phyloP scores from a whole-genome alignment of 176 grass and related monocot species.

The maize (Zea mays) region Zm-B73-REFERENCE-NAM-5.0 NC_050099.1:101177001-101177500 shows the following conservation, averaged over 20 bases:
- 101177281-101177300: slow-evolving; percentile 3
- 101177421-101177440: neutral
- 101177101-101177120: slow-evolving; percentile 6
- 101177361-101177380: slow-evolving; percentile 98
- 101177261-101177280: neutral
- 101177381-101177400: slow-evolving; percentile 87
- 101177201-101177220: neutral
- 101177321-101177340: neutral
- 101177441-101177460: slow-evolving; percentile 20
- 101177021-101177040: too few relatives aligned
- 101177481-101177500: too few relatives aligned
- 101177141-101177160: slow-evolving; percentile 18
- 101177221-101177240: neutral
- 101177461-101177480: neutral
- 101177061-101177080: slow-evolving; percentile 28
- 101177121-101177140: slow-evolving; percentile 1
- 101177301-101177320: slow-evolving; percentile 15
- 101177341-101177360: slow-evolving; percentile 46
- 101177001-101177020: too few relatives aligned
- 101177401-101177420: slow-evolving; percentile 95
- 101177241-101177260: neutral
- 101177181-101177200: neutral
- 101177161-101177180: slow-evolving; percentile 15
- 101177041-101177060: too few relatives aligned
- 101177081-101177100: slow-evolving; percentile 23